Evolutionary conservation across 768 basidiomycete genomes (phyloP).

Genomic region (Termitomyces sp.): DNA sequence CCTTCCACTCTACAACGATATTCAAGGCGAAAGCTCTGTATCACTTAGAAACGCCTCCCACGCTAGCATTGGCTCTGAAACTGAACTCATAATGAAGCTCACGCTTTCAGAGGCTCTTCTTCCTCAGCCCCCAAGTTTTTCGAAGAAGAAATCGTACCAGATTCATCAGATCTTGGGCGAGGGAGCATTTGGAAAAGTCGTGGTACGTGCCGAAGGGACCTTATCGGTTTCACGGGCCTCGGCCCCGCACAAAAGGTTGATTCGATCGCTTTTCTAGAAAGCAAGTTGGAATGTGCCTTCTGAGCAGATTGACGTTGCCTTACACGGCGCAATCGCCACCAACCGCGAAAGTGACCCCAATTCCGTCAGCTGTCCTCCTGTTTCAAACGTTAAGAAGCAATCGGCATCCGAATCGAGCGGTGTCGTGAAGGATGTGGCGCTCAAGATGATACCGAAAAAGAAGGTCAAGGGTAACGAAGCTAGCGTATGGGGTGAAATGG

Average conservation of each 20-base stretch:
- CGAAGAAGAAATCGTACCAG: conserved; percentile 81
- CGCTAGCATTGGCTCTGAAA: neutral
- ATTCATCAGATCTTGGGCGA: conserved; percentile 68
- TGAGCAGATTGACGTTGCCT: conserved; percentile 50
- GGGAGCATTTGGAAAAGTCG: conserved; percentile 89
- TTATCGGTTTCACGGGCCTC: neutral
- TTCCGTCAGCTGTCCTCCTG: conserved; percentile 16
- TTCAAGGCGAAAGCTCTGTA: neutral
- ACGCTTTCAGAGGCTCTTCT: conserved; percentile 55
- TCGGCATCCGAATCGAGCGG: conserved; percentile 18
- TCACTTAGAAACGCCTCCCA: neutral
- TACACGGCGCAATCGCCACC: conserved; percentile 48
- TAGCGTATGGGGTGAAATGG: conserved; percentile 91
- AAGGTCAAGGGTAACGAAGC: conserved; percentile 89
- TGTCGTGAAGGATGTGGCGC: conserved; percentile 66
- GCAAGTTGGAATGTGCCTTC: conserved; percentile 76
- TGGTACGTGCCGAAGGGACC: conserved; percentile 37
- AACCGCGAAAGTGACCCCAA: conserved; percentile 10
- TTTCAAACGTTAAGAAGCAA: conserved; percentile 12
- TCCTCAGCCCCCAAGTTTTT: conserved; percentile 80
- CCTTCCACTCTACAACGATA: neutral
- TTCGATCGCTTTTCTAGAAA: conserved; percentile 30
- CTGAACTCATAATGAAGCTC: conserved; percentile 29
- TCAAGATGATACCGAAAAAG: conserved; percentile 94
- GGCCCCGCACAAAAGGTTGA: neutral